Evolutionary conservation across 306 rosid genomes (phyloP), one percentile per base, ranked within the genome.

Genomic region (Abrus precatorius): DNA sequence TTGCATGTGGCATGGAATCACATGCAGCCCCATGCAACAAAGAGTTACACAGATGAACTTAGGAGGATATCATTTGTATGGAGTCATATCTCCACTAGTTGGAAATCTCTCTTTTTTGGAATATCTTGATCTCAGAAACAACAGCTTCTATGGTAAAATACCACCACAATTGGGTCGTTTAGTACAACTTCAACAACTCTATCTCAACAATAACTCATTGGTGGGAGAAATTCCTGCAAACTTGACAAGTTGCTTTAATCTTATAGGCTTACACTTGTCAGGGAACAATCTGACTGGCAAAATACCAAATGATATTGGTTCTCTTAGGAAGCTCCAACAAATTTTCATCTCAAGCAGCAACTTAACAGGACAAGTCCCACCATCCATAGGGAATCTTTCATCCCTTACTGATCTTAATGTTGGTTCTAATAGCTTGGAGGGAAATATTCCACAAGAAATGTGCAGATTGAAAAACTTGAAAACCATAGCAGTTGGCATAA

Each of bases 1-100:
- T 0, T 87, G 90, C 32, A 53, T 47, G 0, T 90, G 91, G 93
- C 48, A 7, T 29, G 93, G 93, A 64, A 14, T 87, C 69, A 63
- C 86, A 4, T 90, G 91, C 67, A 55, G 76, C 9, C 5, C 0
- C 6, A 6, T 27, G 43, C 77, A 75, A 36, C 89, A 83, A 48
- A 85, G 83, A 57, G 88, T 85, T 1, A 65, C 5, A 0, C 66
- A 53, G 49, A n/a, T 89, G 78, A 49, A 30, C 9, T 52, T 85
- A 10, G 0, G 0, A 49, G 76, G 82, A 2, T 38, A 20, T 6
- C 7, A 9, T 0, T 50, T 89, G 68, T 44, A 40, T 2, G 90
- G 92, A 75, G 20, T 53, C 14, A 66, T 83, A 68, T 80, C 91
- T 36, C 91, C 93, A 41, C 14, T 54, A 9, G 30, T 84, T n/a